Evolutionary conservation across 345 rosid genomes (phyloP).

Genomic region (Eutrema heterophyllum): DNA sequence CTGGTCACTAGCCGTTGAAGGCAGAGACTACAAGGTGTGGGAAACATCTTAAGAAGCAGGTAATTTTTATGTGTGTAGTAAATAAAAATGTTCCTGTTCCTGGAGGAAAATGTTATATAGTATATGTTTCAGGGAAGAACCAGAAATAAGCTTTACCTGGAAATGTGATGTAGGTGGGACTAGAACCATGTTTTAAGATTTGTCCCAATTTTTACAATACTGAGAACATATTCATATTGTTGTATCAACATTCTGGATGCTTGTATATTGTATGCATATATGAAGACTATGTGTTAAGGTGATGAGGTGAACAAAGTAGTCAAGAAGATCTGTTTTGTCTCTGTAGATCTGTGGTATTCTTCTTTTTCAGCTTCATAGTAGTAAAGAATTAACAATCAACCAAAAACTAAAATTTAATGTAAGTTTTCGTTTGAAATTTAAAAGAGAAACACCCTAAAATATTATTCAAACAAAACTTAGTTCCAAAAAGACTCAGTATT

Average conservation of each 20-base stretch:
- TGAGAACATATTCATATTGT: slow-evolving; percentile 21
- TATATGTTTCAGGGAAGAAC: slow-evolving; percentile 3
- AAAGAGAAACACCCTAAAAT: too few species aligned
- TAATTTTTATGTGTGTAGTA: not conserved
- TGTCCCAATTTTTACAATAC: slow-evolving; percentile 2
- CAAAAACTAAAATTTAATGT: too few species aligned
- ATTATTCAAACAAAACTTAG: too few species aligned
- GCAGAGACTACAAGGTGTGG: slow-evolving; percentile 90
- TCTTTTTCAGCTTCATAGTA: not conserved
- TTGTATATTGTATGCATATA: not conserved
- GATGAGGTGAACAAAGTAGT: not conserved
- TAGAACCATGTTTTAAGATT: not conserved
- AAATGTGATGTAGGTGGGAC: slow-evolving; percentile 7
- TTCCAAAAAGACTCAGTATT: too few species aligned
- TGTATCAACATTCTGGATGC: slow-evolving; percentile 8
- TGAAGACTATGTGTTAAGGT: not conserved
- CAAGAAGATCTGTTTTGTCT: not conserved
- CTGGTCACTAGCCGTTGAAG: slow-evolving; percentile 69
- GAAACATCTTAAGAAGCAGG: slow-evolving; percentile 49
- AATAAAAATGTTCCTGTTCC: not conserved
- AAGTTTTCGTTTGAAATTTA: too few species aligned
- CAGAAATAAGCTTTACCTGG: slow-evolving; percentile 5
- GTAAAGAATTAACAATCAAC: not conserved
- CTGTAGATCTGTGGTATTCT: not conserved
- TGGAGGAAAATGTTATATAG: slow-evolving; percentile 15